Evolutionary conservation across 495 filamentous ascomycete genomes (phyloP), one percentile per base, ranked within the genome.

Genomic region (Neurospora hispaniola): DNA sequence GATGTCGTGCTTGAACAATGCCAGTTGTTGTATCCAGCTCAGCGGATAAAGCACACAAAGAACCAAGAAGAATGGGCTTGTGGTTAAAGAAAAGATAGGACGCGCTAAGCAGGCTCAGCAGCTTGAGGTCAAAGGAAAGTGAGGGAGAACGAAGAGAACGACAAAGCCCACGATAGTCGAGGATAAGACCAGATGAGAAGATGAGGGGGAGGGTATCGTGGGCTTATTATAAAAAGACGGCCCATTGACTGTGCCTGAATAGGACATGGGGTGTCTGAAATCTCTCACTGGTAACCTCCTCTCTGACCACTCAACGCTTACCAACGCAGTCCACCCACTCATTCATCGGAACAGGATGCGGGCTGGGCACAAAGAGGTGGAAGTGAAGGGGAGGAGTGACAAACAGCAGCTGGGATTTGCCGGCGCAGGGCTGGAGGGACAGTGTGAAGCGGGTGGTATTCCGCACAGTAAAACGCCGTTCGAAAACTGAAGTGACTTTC

Each of bases 21-120:
- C 54, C 54, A 66, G 27, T 66, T 66, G 54, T 66, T 66, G 27
- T 35, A 66, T 66, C 54, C 54, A 66, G 54, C 54, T 66, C 54
- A 66, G 54, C 54, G 54, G 54, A 66, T 66, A 66, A 66, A 66
- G 54, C 54, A 66, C 54, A 35, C 54, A 66, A 66, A 66, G 27
- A 27, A 31, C 38, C n/a, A 70, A 42, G 39, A 70, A 23, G 69
- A 39, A 73, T 27, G 31, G 35, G 73, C 38, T 59, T 70, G 69
- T 73, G 48, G 40, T 70, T 42, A 43, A 72, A 74, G 73, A 40
- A 74, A 72, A 41, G 76, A 73, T 78, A 75, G 71, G 75, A 75
- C 76, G 54, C 54, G 54, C 54, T 66, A 66, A 66, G 54, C 54
- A 66, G 54, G 54, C 76, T 70, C 75, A 74, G 71, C 74, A 72